phyloP scores from a whole-genome alignment of 2,329 filamentous ascomycete genomes.

The Aureobasidium sp. region DNA sequence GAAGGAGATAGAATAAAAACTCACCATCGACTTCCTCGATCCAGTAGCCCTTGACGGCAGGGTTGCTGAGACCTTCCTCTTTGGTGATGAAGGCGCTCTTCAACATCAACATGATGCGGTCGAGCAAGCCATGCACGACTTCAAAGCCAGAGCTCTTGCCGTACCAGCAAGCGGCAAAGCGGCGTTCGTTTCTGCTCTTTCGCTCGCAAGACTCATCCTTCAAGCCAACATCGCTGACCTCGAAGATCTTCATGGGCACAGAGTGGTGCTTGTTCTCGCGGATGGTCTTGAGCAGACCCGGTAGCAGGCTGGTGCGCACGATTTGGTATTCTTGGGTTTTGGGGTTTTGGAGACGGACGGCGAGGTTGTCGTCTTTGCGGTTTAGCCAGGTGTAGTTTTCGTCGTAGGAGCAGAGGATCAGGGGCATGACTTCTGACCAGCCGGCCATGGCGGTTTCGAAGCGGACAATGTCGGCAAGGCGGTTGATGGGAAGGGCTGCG shows the following conservation, averaged over 20 bases:
- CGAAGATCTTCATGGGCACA: conserved; percentile 87
- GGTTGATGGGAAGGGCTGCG: conserved; percentile 84
- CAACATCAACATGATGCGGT: conserved; percentile 89
- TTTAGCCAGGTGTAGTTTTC: conserved; percentile 98
- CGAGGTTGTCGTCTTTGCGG: conserved; percentile 75
- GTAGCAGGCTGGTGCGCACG: conserved; percentile 77
- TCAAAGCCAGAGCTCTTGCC: conserved; percentile 94
- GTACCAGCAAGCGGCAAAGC: conserved; percentile 94
- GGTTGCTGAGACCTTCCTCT: conserved; percentile 58
- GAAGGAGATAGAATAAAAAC: too few species aligned
- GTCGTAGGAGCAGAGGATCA: conserved; percentile 94
- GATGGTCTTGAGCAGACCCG: conserved; percentile 86
- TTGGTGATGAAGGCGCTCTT: conserved; percentile 70
- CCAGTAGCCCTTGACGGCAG: conserved; percentile 63
- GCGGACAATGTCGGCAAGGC: conserved; percentile 85
- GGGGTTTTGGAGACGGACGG: conserved; percentile 80
- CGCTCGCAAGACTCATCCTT: conserved; percentile 78
- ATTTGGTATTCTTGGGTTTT: conserved; percentile 93
- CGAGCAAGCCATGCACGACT: conserved; percentile 86
- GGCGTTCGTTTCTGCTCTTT: conserved; percentile 83
- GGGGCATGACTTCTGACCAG: conserved; percentile 91
- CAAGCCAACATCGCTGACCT: conserved; percentile 84
- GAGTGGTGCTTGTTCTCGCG: conserved; percentile 86
- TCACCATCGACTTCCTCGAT: conserved; percentile 80
- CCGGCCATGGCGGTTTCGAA: conserved; percentile 86